Evolutionary conservation across 83 land plant species (phyloP), one percentile per base, ranked within the genome.

Genomic region (Picea engelmannii): DNA sequence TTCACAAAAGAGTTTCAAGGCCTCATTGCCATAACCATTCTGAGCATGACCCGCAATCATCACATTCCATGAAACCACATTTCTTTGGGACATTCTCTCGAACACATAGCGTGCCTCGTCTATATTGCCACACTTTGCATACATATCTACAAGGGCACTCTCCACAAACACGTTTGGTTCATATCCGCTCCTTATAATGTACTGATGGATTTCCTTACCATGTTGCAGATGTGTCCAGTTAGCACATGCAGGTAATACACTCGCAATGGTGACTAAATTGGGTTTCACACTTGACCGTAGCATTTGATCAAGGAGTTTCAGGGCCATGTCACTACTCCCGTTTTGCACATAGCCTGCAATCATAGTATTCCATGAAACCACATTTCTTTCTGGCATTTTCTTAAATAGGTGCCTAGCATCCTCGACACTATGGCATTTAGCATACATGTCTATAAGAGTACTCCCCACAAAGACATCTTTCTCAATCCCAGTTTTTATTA

Each of bases 391-490:
- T 5, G 71, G 71, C 42, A 67, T 67, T 27, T 31, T 67, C 2
- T 27, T 18, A 31, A 67, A 67, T 0, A 67, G 17, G 1, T 27
- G 15, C 42, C 71, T 16, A 3, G 42, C 71, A 67, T 31, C 71
- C 18, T 4, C 38, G 17, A 67, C 20, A 23, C 71, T 27, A 11
- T 15, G 6, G 42, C 71, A 67, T 67, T 67, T 67, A 67, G 38
- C 71, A 67, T 67, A 67, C 71, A 67, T 67, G 71, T 67, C 71
- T 7, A 67, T 18, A 31, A 67, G 70, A 12, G 70, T 31, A 15
- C 40, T 31, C 17, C 70, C 40, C 40, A 67, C 70, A 13, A 67
- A 67, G 6, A 67, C 70, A 67, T 67, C 70, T 67, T 21, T 31
- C 4, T 31, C 20, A 27, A 31, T 31, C 35, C 70, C 40, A 13